These are phyloP conservation scores for Thalassiosira oceanica DNA, from an alignment of 352 stramenopile genomes.

Conservation along the genomic window DNA sequence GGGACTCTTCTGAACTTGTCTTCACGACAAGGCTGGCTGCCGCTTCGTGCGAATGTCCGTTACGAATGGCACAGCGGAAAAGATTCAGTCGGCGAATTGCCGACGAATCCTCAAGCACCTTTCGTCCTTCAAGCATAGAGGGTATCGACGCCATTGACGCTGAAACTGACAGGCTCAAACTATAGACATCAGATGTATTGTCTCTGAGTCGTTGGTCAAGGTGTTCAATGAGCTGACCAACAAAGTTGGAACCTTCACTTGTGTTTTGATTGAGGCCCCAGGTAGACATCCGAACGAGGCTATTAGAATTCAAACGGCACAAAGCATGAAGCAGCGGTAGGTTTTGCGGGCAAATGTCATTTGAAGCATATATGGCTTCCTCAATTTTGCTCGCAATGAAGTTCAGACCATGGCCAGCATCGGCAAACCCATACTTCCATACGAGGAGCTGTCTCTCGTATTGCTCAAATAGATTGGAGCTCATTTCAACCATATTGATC, in stretches of 20 bases:
- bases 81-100: slow-evolving; percentile 9
- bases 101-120: slow-evolving; percentile 1
- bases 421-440: slow-evolving; percentile 29
- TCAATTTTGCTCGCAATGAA: slow-evolving; percentile 21
- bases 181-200: slow-evolving; percentile 1
- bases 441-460: slow-evolving; percentile 35
- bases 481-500: slow-evolving; percentile 11
- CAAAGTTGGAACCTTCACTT: slow-evolving; percentile 11
- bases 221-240: slow-evolving; percentile 7
- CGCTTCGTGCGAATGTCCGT: slow-evolving; percentile 4
- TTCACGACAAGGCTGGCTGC: no score
- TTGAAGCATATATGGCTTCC: background rate
- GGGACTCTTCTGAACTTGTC: no score
- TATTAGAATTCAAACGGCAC: slow-evolving; percentile 10
- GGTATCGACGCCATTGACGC: slow-evolving; percentile 29
- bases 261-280: slow-evolving; percentile 13
- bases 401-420: slow-evolving; percentile 5
- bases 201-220: slow-evolving; percentile 10
- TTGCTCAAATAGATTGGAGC: slow-evolving; percentile 16
- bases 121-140: slow-evolving; percentile 12
- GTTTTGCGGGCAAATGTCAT: slow-evolving; percentile 1
- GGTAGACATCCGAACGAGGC: slow-evolving; percentile 32
- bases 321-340: slow-evolving; percentile 27
- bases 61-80: slow-evolving; percentile 31
- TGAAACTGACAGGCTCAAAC: slow-evolving; percentile 32